Percentiles rank a stretch among this genome's conserved stretches.
These are phyloP conservation scores for Parachlorella kessleri DNA, from an alignment of 139 green algal species.

Conservation along the genomic window DNA sequence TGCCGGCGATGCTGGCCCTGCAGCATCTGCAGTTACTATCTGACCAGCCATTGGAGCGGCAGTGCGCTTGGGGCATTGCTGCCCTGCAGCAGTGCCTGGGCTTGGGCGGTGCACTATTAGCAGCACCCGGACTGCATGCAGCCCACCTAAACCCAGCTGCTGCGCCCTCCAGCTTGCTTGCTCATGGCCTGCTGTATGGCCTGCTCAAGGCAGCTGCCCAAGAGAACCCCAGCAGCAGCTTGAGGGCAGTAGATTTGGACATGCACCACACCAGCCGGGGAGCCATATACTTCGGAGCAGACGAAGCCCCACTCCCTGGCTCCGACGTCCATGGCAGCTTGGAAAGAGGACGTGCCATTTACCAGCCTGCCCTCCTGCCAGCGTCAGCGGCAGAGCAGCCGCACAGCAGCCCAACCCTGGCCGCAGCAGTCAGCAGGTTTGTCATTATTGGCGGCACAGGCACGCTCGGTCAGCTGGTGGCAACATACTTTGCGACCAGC, in stretches of 20 bases:
- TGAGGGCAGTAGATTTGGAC: background rate
- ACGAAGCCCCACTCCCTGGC: background rate
- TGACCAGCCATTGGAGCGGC: background rate
- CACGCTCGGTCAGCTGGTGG: constrained; percentile 46
- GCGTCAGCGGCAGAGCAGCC: too few species aligned
- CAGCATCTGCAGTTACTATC: background rate
- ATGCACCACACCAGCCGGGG: background rate
- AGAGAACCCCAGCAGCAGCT: constrained; percentile 15
- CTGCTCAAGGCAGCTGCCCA: constrained; percentile 32
- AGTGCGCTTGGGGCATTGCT: constrained; percentile 6
- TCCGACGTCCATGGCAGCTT: background rate
- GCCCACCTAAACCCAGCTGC: background rate
- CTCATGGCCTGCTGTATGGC: constrained; percentile 28
- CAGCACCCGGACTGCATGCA: background rate
- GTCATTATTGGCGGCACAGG: constrained; percentile 31
- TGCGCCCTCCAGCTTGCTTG: background rate
- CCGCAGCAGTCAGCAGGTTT: background rate
- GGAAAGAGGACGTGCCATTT: constrained; percentile 22
- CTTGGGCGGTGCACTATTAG: background rate
- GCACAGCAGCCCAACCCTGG: too few species aligned
- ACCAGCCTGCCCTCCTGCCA: too few species aligned
- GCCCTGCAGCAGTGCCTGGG: constrained; percentile 6
- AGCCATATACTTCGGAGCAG: background rate
- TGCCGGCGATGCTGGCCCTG: background rate
- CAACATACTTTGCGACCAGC: background rate